Evolutionary conservation across 306 rosid genomes (phyloP).

Genomic region (Fragaria iinumae): DNA sequence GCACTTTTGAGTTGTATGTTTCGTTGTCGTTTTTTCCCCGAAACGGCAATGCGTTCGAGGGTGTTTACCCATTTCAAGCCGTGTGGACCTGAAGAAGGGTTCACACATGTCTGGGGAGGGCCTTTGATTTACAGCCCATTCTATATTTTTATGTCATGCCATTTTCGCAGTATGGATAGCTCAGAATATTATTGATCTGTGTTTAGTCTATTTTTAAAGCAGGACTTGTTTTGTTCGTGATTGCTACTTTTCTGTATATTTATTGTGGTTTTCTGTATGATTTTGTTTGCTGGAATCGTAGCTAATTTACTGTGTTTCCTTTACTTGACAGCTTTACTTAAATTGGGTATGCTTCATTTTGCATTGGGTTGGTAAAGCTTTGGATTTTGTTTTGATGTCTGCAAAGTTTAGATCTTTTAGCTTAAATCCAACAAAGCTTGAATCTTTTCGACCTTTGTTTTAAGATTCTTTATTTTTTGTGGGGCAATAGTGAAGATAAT

Average conservation of each 20-base stretch:
- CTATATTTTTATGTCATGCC: not conserved
- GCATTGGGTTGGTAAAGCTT: not conserved
- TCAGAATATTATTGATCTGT: not conserved
- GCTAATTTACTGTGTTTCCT: not conserved
- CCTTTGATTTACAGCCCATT: not conserved
- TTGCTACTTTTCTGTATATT: not conserved
- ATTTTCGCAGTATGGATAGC: slow-evolving; percentile 18
- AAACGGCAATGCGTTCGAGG: slow-evolving; percentile 1
- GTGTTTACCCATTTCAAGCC: not conserved
- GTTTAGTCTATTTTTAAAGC: not conserved
- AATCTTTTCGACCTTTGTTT: not conserved
- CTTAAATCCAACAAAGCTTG: not conserved
- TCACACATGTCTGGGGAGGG: not conserved
- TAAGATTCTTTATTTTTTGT: not conserved
- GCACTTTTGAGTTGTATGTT: slow-evolving; percentile 26
- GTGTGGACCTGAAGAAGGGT: slow-evolving; percentile 14
- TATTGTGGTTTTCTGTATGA: not conserved
- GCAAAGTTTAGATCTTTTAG: not conserved
- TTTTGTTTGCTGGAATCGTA: not conserved
- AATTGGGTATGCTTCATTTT: not conserved
- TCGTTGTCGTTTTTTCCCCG: slow-evolving; percentile 28
- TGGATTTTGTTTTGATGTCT: not conserved
- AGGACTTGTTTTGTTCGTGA: not conserved
- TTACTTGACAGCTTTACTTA: not conserved
- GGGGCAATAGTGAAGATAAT: not conserved